Evolutionary conservation across 495 filamentous ascomycete genomes (phyloP).

Genomic region (Aspergillus campestris): DNA sequence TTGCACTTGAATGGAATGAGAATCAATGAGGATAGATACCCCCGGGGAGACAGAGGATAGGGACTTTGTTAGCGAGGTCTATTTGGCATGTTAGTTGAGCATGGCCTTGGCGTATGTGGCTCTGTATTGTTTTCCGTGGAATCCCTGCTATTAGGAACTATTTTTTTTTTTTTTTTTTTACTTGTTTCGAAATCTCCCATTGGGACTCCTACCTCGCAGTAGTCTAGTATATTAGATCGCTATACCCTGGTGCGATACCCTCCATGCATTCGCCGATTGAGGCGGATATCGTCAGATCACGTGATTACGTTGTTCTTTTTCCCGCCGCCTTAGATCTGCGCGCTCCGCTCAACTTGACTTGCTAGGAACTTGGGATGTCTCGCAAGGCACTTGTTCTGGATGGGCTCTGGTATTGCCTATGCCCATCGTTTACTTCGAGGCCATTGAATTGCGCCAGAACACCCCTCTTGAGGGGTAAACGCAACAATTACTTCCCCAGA

Average conservation of each 20-base stretch:
- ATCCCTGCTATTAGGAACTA: conserved; percentile 22
- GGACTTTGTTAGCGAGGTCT: conserved; percentile 23
- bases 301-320: conserved; percentile 4
- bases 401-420: conserved; percentile 60
- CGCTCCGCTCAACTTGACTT: not conserved
- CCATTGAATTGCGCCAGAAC: conserved; percentile 8
- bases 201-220: no score
- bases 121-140: conserved; percentile 34
- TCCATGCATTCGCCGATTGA: no score
- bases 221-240: no score
- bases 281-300: conserved; percentile 3
- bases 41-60: conserved; percentile 21
- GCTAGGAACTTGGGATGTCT: conserved; percentile 33
- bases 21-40: conserved; percentile 34
- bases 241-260: no score
- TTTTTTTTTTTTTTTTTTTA: conserved; percentile 4
- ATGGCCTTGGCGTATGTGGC: conserved; percentile 40
- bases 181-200: not conserved
- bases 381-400: conserved; percentile 42
- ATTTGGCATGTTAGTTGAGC: conserved; percentile 31
- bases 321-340: not conserved
- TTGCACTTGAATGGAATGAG: conserved; percentile 13
- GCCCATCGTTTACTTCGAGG: conserved; percentile 42
- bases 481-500: conserved; percentile 3
- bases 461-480: conserved; percentile 7